Evolutionary conservation across 2,329 filamentous ascomycete genomes (phyloP).

Genomic region (Aspergillus sp.): DNA sequence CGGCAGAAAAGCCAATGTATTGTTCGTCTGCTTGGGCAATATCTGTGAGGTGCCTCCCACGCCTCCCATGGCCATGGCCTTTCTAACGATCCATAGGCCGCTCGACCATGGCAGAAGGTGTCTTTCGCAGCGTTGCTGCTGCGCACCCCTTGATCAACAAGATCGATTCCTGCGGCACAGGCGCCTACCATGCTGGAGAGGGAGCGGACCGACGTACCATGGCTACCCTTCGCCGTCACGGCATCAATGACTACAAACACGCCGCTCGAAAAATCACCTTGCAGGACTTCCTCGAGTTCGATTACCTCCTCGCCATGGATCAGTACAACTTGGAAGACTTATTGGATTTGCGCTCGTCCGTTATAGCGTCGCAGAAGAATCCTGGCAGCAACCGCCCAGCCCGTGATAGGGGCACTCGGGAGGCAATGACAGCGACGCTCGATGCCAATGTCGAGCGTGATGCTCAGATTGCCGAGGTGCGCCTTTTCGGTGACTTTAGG

Average conservation of each 20-base stretch:
- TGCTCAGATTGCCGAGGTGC: slow-evolving; percentile 58
- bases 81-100: slow-evolving; percentile 50
- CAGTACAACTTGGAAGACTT: slow-evolving; percentile 76
- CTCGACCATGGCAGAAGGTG: slow-evolving; percentile 94
- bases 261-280: slow-evolving; percentile 72
- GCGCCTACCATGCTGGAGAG: slow-evolving; percentile 80
- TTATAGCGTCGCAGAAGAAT: slow-evolving; percentile 49
- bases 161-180: slow-evolving; percentile 90
- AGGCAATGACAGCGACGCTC: slow-evolving; percentile 40
- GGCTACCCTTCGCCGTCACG: slow-evolving; percentile 72
- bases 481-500: slow-evolving; percentile 85
- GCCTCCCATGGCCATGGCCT: not conserved
- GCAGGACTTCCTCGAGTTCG: slow-evolving; percentile 80
- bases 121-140: slow-evolving; percentile 75
- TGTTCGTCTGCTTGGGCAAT: slow-evolving; percentile 97
- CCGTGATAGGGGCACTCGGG: slow-evolving; percentile 39
- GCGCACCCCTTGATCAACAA: slow-evolving; percentile 63
- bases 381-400: slow-evolving; percentile 17
- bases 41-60: slow-evolving; percentile 65
- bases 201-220: slow-evolving; percentile 83
- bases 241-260: slow-evolving; percentile 78
- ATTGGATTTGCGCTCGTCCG: slow-evolving; percentile 60
- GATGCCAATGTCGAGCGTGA: slow-evolving; percentile 37
- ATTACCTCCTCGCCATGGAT: slow-evolving; percentile 97
- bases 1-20: slow-evolving; percentile 63